Evolutionary conservation across 176 grass and related monocot species (phyloP).

Genomic region (Cenchrus fungigraminus): DNA sequence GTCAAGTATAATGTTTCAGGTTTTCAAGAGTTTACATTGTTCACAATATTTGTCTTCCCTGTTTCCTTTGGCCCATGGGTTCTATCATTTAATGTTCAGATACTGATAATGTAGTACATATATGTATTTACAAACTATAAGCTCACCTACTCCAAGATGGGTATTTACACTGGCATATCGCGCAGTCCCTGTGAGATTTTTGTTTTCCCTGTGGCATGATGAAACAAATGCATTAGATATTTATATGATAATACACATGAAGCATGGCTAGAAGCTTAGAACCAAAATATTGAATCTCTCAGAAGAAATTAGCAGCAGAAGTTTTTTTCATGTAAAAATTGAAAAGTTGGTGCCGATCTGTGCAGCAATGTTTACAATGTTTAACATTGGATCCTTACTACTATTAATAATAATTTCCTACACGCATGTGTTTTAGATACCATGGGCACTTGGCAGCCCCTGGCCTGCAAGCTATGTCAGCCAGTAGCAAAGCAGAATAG

Average conservation of each 20-base stretch:
- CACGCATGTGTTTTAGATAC: not conserved
- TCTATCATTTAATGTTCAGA: not conserved
- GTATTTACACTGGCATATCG: slow-evolving; percentile 76
- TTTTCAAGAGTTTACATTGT: not conserved
- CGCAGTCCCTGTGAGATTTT: slow-evolving; percentile 70
- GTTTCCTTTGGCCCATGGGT: not conserved
- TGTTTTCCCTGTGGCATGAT: slow-evolving; percentile 57
- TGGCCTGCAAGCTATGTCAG: not conserved
- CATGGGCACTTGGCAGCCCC: not conserved
- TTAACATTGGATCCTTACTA: not conserved
- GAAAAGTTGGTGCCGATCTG: not conserved
- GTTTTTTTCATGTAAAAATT: not conserved
- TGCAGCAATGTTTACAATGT: not conserved
- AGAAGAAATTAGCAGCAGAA: not conserved
- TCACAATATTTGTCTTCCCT: not conserved
- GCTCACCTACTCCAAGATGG: slow-evolving; percentile 72
- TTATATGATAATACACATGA: not conserved
- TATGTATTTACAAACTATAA: slow-evolving; percentile 17
- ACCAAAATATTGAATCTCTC: not conserved
- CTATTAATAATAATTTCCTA: not conserved
- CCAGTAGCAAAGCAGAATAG: not conserved
- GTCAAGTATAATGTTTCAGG: slow-evolving; percentile 7
- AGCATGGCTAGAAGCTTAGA: slow-evolving; percentile 8
- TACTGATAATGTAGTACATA: not conserved
- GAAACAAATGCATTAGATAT: slow-evolving; percentile 9